phyloP scores from a whole-genome alignment of 1,284 basidiomycete genomes.

The Hypsizygus ulmarius region DNA sequence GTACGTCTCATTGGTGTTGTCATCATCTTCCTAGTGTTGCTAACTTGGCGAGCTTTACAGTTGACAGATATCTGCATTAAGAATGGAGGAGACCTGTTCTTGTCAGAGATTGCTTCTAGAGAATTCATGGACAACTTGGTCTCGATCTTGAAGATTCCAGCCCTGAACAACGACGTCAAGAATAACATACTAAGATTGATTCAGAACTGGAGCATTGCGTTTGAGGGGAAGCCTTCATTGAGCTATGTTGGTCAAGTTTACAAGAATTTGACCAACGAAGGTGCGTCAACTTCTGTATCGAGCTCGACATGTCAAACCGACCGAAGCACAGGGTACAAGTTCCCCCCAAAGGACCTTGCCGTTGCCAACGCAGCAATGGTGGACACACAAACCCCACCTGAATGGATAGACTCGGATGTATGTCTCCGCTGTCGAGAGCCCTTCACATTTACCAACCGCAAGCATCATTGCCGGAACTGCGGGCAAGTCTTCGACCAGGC shows the following conservation, averaged over 20 bases:
- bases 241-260: conserved; percentile 80
- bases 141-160: conserved; percentile 74
- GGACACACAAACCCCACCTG: conserved; percentile 85
- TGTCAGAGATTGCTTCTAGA: conserved; percentile 79
- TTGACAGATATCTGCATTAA: conserved; percentile 94
- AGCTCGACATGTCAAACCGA: conserved; percentile 6
- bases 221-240: conserved; percentile 79
- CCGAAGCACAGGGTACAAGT: conserved; percentile 62
- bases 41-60: conserved; percentile 35
- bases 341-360: conserved; percentile 77
- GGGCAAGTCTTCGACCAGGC: conserved; percentile 95
- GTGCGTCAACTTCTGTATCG: conserved; percentile 37
- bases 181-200: conserved; percentile 75
- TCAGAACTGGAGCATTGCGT: conserved; percentile 92
- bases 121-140: conserved; percentile 94
- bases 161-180: conserved; percentile 82
- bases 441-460: conserved; percentile 95
- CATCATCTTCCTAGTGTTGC: conserved; percentile 1
- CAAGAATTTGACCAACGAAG: conserved; percentile 72
- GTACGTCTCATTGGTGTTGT: conserved; percentile 46
- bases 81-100: conserved; percentile 95
- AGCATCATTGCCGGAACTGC: conserved; percentile 98
- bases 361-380: conserved; percentile 78
- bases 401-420: conserved; percentile 95
- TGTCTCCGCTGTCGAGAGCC: conserved; percentile 91